Conservation (phyloP, 306 rosid species). For the Purshia tridentata region DNA sequence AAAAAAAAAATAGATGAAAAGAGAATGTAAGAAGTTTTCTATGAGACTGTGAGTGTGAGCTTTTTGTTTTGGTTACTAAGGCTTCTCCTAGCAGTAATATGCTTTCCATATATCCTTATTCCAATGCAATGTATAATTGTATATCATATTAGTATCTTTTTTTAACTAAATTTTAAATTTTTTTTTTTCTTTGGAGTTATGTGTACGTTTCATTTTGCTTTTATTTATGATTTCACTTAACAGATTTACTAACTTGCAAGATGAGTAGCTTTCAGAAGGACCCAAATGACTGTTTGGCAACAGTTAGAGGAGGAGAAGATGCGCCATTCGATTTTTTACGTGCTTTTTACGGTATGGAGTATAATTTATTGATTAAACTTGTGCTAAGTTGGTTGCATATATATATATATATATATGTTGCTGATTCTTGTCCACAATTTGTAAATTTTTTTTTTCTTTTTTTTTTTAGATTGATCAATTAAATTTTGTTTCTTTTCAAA, state of each 20-base stretch:
- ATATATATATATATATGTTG: not conserved
- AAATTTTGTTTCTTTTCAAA: too few relatives aligned
- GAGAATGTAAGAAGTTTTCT: too few relatives aligned
- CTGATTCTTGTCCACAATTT: too few relatives aligned
- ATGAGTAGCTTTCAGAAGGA: slow-evolving; percentile 37
- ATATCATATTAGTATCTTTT: not conserved
- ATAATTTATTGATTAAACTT: not conserved
- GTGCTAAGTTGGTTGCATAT: not conserved
- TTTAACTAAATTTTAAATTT: not conserved
- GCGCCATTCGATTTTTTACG: slow-evolving; percentile 36
- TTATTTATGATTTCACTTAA: not conserved
- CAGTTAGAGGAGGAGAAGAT: slow-evolving; percentile 36
- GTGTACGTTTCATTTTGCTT: not conserved
- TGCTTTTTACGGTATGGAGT: slow-evolving; percentile 26
- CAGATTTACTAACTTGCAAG: slow-evolving; percentile 12
- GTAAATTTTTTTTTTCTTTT: too few relatives aligned
- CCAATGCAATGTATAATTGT: not conserved
- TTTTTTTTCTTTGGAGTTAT: too few relatives aligned
- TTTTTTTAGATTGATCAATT: too few relatives aligned
- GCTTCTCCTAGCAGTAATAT: not conserved
- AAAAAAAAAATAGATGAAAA: too few relatives aligned
- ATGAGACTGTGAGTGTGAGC: not conserved
- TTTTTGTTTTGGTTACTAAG: not conserved
- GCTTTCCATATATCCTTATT: not conserved
- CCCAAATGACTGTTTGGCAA: slow-evolving; percentile 34